phyloP scores from a whole-genome alignment of 1,284 basidiomycete species.

The Pascua sp. region DNA sequence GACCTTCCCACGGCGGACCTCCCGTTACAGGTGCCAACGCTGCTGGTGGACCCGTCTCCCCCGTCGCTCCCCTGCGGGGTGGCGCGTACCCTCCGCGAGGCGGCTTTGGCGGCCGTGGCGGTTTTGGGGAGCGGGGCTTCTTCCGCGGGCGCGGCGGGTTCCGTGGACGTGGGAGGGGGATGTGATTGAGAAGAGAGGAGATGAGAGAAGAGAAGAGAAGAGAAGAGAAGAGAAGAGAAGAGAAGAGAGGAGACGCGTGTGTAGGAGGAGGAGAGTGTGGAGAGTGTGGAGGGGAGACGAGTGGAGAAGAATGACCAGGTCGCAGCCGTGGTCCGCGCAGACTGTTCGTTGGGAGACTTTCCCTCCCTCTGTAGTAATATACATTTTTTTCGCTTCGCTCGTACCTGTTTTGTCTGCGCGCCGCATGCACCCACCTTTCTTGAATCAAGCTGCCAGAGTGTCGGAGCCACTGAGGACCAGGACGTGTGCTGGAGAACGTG shows the following conservation, averaged over 20 bases:
- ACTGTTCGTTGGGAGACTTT: not conserved
- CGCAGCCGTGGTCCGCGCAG: not conserved
- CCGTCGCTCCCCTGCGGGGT: conserved; percentile 11
- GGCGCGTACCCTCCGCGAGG: conserved; percentile 11
- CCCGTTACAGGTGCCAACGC: not conserved
- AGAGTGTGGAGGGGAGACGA: too few relatives aligned
- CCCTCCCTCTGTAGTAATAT: conserved; percentile 1
- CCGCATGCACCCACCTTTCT: conserved; percentile 1
- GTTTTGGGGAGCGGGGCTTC: conserved; percentile 14
- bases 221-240: not conserved
- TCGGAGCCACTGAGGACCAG: too few relatives aligned
- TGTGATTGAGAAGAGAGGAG: conserved; percentile 4
- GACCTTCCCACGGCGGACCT: not conserved
- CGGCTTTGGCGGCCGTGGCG: conserved; percentile 12
- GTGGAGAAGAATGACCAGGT: too few relatives aligned
- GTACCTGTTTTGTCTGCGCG: conserved; percentile 2
- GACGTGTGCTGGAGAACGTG: too few relatives aligned
- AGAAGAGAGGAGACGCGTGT: not conserved
- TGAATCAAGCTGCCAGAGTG: too few relatives aligned
- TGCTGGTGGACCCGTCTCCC: conserved; percentile 12
- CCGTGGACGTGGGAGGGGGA: conserved; percentile 17
- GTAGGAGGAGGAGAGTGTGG: not conserved
- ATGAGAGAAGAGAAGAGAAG: too few relatives aligned
- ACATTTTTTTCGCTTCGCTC: conserved; percentile 13
- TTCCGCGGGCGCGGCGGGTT: conserved; percentile 11